Percentiles rank a stretch among this genome's conserved stretches.
Conservation (phyloP, 805 yeast species). For the Torulaspora indica region DNA sequence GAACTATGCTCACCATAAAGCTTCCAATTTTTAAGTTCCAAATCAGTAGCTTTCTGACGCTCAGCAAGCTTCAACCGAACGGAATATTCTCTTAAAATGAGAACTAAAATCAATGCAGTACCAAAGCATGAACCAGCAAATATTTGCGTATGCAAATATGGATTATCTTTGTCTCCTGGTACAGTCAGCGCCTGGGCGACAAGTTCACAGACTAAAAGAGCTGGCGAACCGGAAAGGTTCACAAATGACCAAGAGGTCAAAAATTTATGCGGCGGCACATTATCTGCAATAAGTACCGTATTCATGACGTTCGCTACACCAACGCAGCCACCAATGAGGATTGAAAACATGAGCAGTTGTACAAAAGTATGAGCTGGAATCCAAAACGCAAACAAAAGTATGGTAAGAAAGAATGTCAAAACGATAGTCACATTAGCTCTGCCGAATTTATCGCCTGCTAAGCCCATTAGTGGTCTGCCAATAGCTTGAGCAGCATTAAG, state of each 20-base stretch:
- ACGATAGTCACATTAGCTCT: constrained; percentile 43
- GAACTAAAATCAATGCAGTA: constrained; percentile 40
- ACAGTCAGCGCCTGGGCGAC: constrained; percentile 48
- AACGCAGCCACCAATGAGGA: constrained; percentile 42
- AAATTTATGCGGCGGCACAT: constrained; percentile 37
- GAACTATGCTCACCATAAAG: not conserved
- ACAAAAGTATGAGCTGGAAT: constrained; percentile 42
- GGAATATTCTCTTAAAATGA: constrained; percentile 50
- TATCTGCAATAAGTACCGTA: constrained; percentile 41
- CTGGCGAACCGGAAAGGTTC: constrained; percentile 32
- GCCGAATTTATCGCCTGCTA: constrained; percentile 43
- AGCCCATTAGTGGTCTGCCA: constrained; percentile 49
- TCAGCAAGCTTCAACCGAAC: constrained; percentile 40
- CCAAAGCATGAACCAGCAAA: constrained; percentile 51
- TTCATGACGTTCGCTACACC: constrained; percentile 46
- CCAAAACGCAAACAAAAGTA: constrained; percentile 48
- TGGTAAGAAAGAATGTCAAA: constrained; percentile 35
- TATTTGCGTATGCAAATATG: constrained; percentile 56
- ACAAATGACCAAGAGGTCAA: constrained; percentile 40
- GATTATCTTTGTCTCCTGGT: constrained; percentile 31
- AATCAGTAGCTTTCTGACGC: constrained; percentile 8
- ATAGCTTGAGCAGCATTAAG: constrained; percentile 45
- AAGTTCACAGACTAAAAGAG: constrained; percentile 47
- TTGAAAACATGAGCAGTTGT: constrained; percentile 40
- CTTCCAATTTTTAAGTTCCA: constrained; percentile 14